A percentile compares a stretch with the other conserved stretches of the same genome.
phyloP scores from a whole-genome alignment of 768 basidiomycete genomes.

The Hirschioporus abietinus region DNA sequence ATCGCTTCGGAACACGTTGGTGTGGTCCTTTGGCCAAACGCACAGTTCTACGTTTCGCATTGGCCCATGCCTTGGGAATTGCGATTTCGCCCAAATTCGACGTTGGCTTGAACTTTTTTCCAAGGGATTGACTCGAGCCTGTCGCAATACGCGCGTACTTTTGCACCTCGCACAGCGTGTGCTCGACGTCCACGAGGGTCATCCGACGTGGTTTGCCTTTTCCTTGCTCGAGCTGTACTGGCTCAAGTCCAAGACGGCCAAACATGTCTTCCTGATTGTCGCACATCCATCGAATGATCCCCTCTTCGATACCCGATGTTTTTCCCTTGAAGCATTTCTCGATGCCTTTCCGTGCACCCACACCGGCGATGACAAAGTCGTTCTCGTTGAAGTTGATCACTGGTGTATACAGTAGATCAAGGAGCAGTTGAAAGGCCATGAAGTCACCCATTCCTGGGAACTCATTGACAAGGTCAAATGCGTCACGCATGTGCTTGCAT shows the following conservation, averaged over 20 bases:
- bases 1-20: constrained; percentile 40
- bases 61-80: constrained; percentile 53
- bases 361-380: constrained; percentile 68
- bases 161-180: constrained; percentile 73
- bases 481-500: constrained; percentile 55
- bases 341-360: constrained; percentile 64
- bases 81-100: constrained; percentile 23
- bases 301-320: constrained; percentile 40
- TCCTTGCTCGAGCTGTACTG: constrained; percentile 19
- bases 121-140: constrained; percentile 36
- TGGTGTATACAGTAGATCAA: constrained; percentile 49
- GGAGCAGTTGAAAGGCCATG: constrained; percentile 61
- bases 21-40: constrained; percentile 36
- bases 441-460: constrained; percentile 76
- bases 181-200: constrained; percentile 70
- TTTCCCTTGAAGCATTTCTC: constrained; percentile 54
- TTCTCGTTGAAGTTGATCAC: constrained; percentile 54
- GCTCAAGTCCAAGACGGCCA: constrained; percentile 44
- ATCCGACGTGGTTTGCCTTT: constrained; percentile 26
- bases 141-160: constrained; percentile 64
- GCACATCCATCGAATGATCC: constrained; percentile 61
- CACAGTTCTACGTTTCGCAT: constrained; percentile 34
- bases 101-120: constrained; percentile 34
- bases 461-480: constrained; percentile 45
- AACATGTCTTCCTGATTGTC: constrained; percentile 58